phyloP scores from a whole-genome alignment of 495 filamentous ascomycete species.

The Penicillium simplicissimum region DNA sequence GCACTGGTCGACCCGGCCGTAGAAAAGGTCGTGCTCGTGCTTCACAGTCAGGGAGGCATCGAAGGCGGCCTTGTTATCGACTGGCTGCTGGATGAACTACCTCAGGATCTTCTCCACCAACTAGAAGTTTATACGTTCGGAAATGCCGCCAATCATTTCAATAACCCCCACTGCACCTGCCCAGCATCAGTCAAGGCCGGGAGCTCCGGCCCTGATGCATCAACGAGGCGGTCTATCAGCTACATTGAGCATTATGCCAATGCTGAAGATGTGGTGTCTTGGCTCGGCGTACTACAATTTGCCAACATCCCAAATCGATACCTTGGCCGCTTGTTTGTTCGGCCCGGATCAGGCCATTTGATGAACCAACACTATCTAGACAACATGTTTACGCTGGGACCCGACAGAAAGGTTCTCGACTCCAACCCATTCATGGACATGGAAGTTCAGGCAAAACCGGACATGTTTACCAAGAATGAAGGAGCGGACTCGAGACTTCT shows the following conservation, averaged over 20 bases:
- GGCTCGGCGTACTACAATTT: slow-evolving; percentile 75
- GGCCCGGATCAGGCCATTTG: slow-evolving; percentile 66
- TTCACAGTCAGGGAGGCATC: slow-evolving; percentile 83
- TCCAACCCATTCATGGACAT: slow-evolving; percentile 41
- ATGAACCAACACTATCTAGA: slow-evolving; percentile 81
- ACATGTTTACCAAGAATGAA: neutral
- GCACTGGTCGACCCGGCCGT: slow-evolving; percentile 45
- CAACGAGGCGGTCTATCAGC: slow-evolving; percentile 41
- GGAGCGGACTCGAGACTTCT: neutral
- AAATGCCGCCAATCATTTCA: slow-evolving; percentile 84
- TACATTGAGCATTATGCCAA: slow-evolving; percentile 89
- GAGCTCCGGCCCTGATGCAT: neutral
- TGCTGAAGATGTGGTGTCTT: slow-evolving; percentile 70
- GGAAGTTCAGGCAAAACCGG: slow-evolving; percentile 20
- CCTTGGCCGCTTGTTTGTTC: slow-evolving; percentile 74
- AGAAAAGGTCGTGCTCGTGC: slow-evolving; percentile 72
- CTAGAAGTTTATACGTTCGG: slow-evolving; percentile 89
- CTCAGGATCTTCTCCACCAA: slow-evolving; percentile 62
- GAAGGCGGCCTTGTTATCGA: slow-evolving; percentile 74
- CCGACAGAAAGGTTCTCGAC: slow-evolving; percentile 28
- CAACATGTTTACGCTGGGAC: slow-evolving; percentile 64
- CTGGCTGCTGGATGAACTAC: slow-evolving; percentile 75
- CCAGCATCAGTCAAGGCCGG: neutral
- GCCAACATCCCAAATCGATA: slow-evolving; percentile 54
- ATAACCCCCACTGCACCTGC: slow-evolving; percentile 62